phyloP scores from a whole-genome alignment of 768 basidiomycete genomes.

The Tulasnella sp. region DNA sequence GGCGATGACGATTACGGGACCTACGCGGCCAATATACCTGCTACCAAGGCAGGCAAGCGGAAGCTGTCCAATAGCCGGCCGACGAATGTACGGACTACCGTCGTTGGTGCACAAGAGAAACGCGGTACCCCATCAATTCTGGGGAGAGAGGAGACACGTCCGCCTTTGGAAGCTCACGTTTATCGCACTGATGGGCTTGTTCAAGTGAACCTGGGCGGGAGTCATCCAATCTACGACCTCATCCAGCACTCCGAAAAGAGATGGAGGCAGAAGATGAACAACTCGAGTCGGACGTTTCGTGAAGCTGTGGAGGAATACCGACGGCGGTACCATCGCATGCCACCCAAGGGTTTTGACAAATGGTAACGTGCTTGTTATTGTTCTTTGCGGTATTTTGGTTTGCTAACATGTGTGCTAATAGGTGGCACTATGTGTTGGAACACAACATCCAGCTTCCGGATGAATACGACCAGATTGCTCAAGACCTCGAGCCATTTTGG shows the following conservation, averaged over 20 bases:
- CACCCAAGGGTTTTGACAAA: conserved; percentile 36
- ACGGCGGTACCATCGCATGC: conserved; percentile 27
- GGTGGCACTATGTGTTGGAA: conserved; percentile 38
- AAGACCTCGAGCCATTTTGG: conserved; percentile 35
- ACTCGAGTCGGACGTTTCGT: conserved; percentile 29
- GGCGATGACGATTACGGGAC: background rate
- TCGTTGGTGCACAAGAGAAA: background rate
- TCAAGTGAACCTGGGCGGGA: conserved; percentile 27
- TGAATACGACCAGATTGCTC: conserved; percentile 40
- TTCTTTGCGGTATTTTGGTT: background rate
- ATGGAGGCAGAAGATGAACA: conserved; percentile 30
- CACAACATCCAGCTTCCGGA: conserved; percentile 40
- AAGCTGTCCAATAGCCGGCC: too few relatives aligned
- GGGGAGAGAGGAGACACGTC: too few relatives aligned
- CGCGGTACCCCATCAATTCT: too few relatives aligned
- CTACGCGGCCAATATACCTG: background rate
- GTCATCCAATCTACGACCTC: conserved; percentile 37
- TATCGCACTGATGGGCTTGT: conserved; percentile 27
- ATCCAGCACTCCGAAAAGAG: conserved; percentile 28
- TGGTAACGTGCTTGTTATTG: conserved; percentile 25
- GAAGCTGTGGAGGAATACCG: conserved; percentile 32
- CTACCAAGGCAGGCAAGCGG: background rate
- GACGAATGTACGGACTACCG: background rate
- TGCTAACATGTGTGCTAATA: background rate
- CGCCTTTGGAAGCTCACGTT: background rate